A percentile compares a stretch with the other conserved stretches of the same genome.
phyloP scores from a whole-genome alignment of 768 basidiomycete species.

The Pleurotus salmoneostramineus region DNA sequence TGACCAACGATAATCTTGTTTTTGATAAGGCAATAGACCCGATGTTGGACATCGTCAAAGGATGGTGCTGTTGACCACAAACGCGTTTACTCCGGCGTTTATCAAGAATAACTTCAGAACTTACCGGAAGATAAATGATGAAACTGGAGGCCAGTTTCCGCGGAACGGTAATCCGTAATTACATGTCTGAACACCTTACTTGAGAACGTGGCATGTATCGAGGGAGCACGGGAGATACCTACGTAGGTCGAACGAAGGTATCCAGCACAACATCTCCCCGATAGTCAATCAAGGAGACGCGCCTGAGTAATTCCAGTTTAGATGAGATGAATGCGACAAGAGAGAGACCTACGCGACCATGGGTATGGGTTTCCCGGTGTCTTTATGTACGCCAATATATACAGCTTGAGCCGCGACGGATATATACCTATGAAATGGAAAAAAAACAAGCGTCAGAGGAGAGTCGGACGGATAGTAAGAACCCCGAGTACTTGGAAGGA shows the following conservation, averaged over 20 bases:
- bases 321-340: not conserved
- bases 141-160: constrained; percentile 41
- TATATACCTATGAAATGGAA: constrained; percentile 34
- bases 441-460: not conserved
- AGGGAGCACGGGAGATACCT: constrained; percentile 15
- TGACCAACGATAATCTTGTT: constrained; percentile 56
- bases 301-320: constrained; percentile 25
- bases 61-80: constrained; percentile 31
- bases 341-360: constrained; percentile 46
- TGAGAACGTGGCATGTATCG: not conserved
- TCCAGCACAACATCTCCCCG: constrained; percentile 41
- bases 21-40: constrained; percentile 35
- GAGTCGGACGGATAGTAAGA: not conserved
- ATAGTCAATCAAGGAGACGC: constrained; percentile 49
- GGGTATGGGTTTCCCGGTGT: constrained; percentile 32
- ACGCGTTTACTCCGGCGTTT: not conserved
- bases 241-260: constrained; percentile 53
- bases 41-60: constrained; percentile 44
- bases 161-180: constrained; percentile 42
- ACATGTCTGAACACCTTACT: constrained; percentile 24
- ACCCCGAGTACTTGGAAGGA: not conserved
- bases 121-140: constrained; percentile 37
- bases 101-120: not conserved
- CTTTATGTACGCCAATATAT: constrained; percentile 21
- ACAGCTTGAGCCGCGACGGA: constrained; percentile 43